Conservation (phyloP, 345 rosid species). For the Sisymbrium altissimum region DNA sequence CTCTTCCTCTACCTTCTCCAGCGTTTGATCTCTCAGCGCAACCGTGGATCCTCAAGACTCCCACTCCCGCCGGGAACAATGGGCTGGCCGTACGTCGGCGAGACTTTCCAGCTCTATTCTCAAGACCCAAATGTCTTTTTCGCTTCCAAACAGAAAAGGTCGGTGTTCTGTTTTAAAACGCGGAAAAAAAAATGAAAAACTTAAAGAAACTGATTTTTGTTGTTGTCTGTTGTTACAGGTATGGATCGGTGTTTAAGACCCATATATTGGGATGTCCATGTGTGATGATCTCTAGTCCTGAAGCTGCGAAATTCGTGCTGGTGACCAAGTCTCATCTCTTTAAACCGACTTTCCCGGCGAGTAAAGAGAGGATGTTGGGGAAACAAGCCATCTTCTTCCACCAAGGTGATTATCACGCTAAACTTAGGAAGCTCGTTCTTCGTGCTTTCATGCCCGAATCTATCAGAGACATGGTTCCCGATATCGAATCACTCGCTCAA, state of each 20-base stretch:
- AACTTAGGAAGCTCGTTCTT: constrained; percentile 75
- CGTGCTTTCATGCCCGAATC: constrained; percentile 74
- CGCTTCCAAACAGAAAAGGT: constrained; percentile 62
- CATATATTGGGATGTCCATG: constrained; percentile 86
- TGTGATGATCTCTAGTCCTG: constrained; percentile 85
- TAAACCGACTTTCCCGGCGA: constrained; percentile 86
- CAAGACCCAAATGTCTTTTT: constrained; percentile 87
- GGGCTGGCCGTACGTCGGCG: constrained; percentile 88
- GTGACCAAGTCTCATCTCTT: constrained; percentile 66
- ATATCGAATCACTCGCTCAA: constrained; percentile 53
- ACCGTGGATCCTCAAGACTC: constrained; percentile 27
- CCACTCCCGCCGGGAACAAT: constrained; percentile 87
- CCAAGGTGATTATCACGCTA: constrained; percentile 76
- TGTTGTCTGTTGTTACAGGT: constrained; percentile 37
- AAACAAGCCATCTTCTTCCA: constrained; percentile 81
- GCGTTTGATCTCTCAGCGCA: constrained; percentile 28
- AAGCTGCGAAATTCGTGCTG: constrained; percentile 72
- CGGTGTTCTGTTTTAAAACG: background rate
- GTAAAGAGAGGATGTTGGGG: constrained; percentile 88
- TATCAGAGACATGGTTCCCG: constrained; percentile 44
- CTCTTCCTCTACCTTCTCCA: constrained; percentile 34
- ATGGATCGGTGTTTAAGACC: constrained; percentile 75
- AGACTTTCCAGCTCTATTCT: constrained; percentile 84
- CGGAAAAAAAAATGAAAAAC: background rate
- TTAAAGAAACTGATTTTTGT: no score